Base-by-base conservation (phyloP, 768 basidiomycete species). In the Hericium alpestre region DNA sequence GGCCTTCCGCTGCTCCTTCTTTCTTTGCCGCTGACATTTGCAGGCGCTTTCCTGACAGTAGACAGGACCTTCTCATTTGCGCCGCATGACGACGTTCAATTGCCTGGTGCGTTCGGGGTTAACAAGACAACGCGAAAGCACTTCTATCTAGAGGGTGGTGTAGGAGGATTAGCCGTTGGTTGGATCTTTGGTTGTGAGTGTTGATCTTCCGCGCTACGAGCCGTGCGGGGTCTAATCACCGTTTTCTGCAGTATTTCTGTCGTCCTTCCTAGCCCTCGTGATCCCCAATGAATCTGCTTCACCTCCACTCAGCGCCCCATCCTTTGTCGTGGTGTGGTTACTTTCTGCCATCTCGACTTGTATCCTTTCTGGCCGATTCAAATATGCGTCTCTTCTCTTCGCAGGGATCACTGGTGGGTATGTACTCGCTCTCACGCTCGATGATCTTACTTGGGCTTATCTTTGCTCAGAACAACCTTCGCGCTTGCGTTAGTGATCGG, bases 31-130 rank as follows among this genome's bases (percentile, higher is more conserved):
- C 70, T 83, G 32, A 80, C 78, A 9, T 82, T 85, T 64, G 72
- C 81, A 22, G 84, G 84, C 18, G 75, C 83, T 2, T 86, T 87
- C 66, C 72, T 86, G n/a, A 85, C 79, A 16, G 75, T 87, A 53
- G 84, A 86, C 65, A 80, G 85, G 38, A 79, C 83, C 13, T 32
- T 32, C 9, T 10, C 6, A 32, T 32, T 32, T 32, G 32, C 32
- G 32, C 32, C 32, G 32, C 32, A 70, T 61, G 71, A 70, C 49
- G 64, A 65, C 15, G 37, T 62, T 20, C 60, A 51, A 64, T 67
- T 49, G 71, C 73, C 16, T 15, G 48, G 50, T 20, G 43, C 51
- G 22, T 54, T 37, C 59, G 55, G 50, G 54, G 52, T 38, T 58
- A 49, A 38, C 49, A 43, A 53, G 38, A 57, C 66, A 18, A 66